phyloP scores from a whole-genome alignment of 306 rosid species.

The Cucurbita maxima region DNA sequence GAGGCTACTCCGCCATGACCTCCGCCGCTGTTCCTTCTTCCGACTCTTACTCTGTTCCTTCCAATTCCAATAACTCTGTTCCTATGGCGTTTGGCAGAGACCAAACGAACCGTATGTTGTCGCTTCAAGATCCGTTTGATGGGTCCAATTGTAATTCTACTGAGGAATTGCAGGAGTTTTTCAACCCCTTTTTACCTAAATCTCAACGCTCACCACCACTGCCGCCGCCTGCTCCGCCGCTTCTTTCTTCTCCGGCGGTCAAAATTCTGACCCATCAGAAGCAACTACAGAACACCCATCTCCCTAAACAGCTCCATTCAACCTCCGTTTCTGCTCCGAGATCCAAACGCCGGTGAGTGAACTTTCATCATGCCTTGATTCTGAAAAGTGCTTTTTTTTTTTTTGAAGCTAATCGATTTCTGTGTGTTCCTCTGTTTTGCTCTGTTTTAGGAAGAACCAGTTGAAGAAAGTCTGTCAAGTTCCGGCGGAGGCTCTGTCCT shows the following conservation, averaged over 20 bases:
- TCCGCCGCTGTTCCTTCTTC: constrained; percentile 14
- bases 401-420: background rate
- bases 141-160: constrained; percentile 8
- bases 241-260: constrained; percentile 14
- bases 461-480: constrained; percentile 81
- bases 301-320: constrained; percentile 21
- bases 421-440: background rate
- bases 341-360: constrained; percentile 67
- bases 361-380: background rate
- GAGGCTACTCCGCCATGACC: constrained; percentile 39
- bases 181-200: constrained; percentile 69
- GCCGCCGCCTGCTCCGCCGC: constrained; percentile 11
- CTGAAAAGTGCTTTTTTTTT: background rate
- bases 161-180: constrained; percentile 78
- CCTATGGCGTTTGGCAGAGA: constrained; percentile 14
- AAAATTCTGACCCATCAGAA: constrained; percentile 20
- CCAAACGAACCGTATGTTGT: constrained; percentile 14
- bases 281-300: constrained; percentile 20
- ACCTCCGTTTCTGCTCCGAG: constrained; percentile 36
- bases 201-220: constrained; percentile 11
- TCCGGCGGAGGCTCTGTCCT: constrained; percentile 69
- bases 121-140: constrained; percentile 36
- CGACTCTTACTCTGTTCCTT: constrained; percentile 7
- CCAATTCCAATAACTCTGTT: background rate
- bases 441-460: constrained; percentile 58